phyloP scores from a whole-genome alignment of 1,284 basidiomycete species.

The Naganishia sp. region DNA sequence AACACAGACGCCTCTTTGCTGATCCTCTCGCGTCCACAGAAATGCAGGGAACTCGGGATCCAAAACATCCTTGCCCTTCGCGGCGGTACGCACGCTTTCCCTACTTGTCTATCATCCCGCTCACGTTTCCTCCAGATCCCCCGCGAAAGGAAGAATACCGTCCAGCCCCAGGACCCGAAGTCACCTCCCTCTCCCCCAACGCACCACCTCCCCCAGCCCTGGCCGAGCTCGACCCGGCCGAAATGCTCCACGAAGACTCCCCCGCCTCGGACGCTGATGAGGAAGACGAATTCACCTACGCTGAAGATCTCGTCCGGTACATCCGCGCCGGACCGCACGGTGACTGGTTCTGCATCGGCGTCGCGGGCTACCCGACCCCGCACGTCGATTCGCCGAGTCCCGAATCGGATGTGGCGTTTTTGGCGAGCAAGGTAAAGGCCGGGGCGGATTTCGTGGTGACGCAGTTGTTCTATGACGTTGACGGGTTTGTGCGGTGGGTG shows the following conservation, averaged over 20 bases:
- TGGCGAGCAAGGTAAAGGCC: slow-evolving; percentile 88
- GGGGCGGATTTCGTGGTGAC: slow-evolving; percentile 96
- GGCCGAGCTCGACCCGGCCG: slow-evolving; percentile 36
- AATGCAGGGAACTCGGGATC: slow-evolving; percentile 78
- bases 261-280: slow-evolving; percentile 6
- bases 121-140: slow-evolving; percentile 63
- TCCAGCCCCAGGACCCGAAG: slow-evolving; percentile 75
- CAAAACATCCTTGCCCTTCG: slow-evolving; percentile 72
- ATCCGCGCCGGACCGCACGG: slow-evolving; percentile 86
- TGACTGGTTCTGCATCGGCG: slow-evolving; percentile 86
- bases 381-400: slow-evolving; percentile 70
- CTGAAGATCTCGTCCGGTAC: slow-evolving; percentile 84
- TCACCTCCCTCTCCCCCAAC: slow-evolving; percentile 2
- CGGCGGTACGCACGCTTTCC: slow-evolving; percentile 1
- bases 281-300: slow-evolving; percentile 71
- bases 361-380: slow-evolving; percentile 91
- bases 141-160: slow-evolving; percentile 91
- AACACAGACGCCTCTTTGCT: too few species aligned
- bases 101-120: not conserved
- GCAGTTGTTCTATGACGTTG: slow-evolving; percentile 95
- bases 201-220: not conserved
- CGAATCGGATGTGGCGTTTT: slow-evolving; percentile 70
- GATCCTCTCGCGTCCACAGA: slow-evolving; percentile 56
- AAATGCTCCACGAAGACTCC: slow-evolving; percentile 14
- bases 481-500: slow-evolving; percentile 78